Conservation (phyloP, 1,139 yeast genomes). For the Nakaseomyces delphensis region DNA sequence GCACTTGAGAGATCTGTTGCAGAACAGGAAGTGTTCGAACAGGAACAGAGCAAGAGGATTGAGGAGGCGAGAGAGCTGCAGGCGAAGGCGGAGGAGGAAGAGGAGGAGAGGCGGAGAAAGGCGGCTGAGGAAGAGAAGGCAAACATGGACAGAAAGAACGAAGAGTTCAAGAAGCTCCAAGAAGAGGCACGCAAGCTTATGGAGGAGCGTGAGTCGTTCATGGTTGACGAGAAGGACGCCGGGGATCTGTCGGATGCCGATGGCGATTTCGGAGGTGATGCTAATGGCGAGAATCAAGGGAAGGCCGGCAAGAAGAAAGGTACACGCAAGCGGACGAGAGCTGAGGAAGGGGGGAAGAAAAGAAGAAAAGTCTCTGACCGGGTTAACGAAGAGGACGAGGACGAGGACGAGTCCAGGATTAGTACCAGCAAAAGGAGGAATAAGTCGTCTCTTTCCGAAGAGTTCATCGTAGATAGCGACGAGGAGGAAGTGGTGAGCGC, state of each 20-base stretch:
- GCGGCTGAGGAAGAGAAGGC: constrained; percentile 38
- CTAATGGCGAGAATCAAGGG: constrained; percentile 18
- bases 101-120: constrained; percentile 44
- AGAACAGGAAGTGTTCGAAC: constrained; percentile 66
- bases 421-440: constrained; percentile 30
- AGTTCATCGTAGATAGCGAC: constrained; percentile 47
- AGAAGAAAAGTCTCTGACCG: constrained; percentile 27
- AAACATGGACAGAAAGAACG: constrained; percentile 40
- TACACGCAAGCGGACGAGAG: constrained; percentile 23
- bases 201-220: constrained; percentile 32
- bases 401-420: constrained; percentile 26
- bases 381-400: constrained; percentile 14
- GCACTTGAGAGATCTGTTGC: constrained; percentile 62
- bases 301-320: constrained; percentile 16
- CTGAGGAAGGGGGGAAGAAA: constrained; percentile 11
- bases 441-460: constrained; percentile 36
- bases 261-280: constrained; percentile 21
- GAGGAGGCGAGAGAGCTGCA: constrained; percentile 47
- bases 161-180: constrained; percentile 63
- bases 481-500: constrained; percentile 32
- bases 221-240: constrained; percentile 33
- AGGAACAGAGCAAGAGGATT: constrained; percentile 49
- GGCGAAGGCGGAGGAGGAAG: constrained; percentile 44
- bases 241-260: constrained; percentile 30
- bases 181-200: constrained; percentile 65